Conservation (phyloP, 768 basidiomycete species). For the Kwoniella dejecticola region DNA sequence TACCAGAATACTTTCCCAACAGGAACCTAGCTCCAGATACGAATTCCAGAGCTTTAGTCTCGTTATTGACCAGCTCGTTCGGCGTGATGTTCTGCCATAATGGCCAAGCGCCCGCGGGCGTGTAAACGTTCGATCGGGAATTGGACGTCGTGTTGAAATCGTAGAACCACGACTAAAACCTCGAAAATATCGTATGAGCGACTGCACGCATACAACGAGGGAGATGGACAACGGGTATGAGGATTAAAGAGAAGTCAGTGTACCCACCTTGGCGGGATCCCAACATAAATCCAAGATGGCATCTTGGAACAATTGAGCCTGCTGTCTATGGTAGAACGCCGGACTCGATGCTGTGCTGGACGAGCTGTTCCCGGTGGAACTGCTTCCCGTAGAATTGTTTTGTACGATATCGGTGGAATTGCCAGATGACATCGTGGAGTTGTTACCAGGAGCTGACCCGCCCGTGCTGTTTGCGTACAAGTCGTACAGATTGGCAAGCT, state of each 20-base stretch:
- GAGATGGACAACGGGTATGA: too few species aligned
- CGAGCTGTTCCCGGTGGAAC: neutral
- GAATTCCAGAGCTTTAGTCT: conserved; percentile 67
- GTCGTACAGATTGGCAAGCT: conserved; percentile 52
- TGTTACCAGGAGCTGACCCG: conserved; percentile 10
- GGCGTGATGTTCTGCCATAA: conserved; percentile 87
- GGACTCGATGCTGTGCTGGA: conserved; percentile 21
- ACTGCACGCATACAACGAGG: too few species aligned
- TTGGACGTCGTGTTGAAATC: conserved; percentile 80
- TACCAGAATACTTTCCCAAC: conserved; percentile 70
- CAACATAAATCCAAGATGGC: conserved; percentile 85
- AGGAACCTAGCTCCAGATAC: conserved; percentile 73
- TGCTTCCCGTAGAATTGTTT: conserved; percentile 26
- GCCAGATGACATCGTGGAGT: conserved; percentile 15
- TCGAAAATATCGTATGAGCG: neutral
- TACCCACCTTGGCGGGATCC: conserved; percentile 62
- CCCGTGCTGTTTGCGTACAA: conserved; percentile 34
- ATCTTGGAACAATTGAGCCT: conserved; percentile 64
- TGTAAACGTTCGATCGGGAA: conserved; percentile 67
- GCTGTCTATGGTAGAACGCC: conserved; percentile 61
- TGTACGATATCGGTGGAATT: neutral
- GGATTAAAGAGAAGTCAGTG: too few species aligned
- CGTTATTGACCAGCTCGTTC: conserved; percentile 63
- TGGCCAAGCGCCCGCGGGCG: conserved; percentile 68
- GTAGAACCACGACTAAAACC: conserved; percentile 64